Conservation (phyloP, 139 green algal species). For the Coccomyxa sp. region DNA sequence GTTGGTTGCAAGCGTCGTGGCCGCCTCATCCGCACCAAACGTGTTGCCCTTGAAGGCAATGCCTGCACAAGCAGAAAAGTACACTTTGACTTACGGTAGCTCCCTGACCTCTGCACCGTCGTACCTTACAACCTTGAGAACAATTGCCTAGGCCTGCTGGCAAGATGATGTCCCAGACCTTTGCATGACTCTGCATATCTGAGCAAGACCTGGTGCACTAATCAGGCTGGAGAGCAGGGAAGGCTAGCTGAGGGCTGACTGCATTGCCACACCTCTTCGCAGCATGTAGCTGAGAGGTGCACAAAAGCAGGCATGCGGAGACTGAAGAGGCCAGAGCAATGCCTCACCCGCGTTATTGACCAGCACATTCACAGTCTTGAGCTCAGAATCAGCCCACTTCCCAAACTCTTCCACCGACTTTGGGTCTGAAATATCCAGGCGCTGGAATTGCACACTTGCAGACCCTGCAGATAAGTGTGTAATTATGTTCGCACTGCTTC, state of each 20-base stretch:
- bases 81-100: neutral
- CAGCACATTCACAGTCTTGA: conserved; percentile 11
- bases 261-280: too few species aligned
- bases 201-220: too few species aligned
- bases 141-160: neutral
- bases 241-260: too few species aligned
- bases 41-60: conserved; percentile 68
- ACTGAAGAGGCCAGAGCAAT: too few species aligned
- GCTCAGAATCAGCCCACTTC: conserved; percentile 27
- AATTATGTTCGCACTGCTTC: neutral
- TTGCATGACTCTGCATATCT: too few species aligned
- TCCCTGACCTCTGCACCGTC: neutral
- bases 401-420: conserved; percentile 45
- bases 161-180: neutral
- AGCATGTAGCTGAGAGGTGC: too few species aligned
- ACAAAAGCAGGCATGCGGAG: too few species aligned
- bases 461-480: too few species aligned
- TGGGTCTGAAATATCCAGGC: conserved; percentile 53
- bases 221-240: too few species aligned
- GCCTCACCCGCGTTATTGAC: conserved; percentile 26
- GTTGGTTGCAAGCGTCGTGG: conserved; percentile 43
- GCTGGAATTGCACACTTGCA: conserved; percentile 17
- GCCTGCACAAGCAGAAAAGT: conserved; percentile 19
- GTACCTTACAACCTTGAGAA: neutral
- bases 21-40: conserved; percentile 60